A percentile compares a stretch with the other conserved stretches of the same genome.
Evolutionary conservation across 148 eudicot genomes (phyloP).

Genomic region (Spergularia marina): DNA sequence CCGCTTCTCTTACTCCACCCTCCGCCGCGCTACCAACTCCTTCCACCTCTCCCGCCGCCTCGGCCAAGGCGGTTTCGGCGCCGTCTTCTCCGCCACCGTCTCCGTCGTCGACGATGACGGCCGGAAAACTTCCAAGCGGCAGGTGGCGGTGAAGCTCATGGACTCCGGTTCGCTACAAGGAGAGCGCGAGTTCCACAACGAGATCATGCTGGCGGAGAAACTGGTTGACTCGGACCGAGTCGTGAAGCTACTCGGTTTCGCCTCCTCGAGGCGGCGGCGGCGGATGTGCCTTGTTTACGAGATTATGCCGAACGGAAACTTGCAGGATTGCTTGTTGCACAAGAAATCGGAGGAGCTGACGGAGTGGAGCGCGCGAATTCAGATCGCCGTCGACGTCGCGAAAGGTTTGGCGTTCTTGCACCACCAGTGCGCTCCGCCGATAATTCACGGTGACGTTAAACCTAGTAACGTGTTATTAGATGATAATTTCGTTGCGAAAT

Average conservation of each 20-base stretch:
- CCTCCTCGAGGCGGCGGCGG: conserved; percentile 54
- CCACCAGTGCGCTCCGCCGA: conserved; percentile 64
- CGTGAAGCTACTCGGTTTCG: conserved; percentile 62
- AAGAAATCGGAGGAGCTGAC: conserved; percentile 47
- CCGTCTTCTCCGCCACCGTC: conserved; percentile 59
- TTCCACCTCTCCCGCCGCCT: conserved; percentile 60
- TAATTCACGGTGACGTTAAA: conserved; percentile 91
- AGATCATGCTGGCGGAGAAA: conserved; percentile 55
- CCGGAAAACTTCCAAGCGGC: neutral
- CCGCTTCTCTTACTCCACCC: conserved; percentile 56
- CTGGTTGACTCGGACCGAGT: conserved; percentile 45
- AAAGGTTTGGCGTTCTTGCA: conserved; percentile 69
- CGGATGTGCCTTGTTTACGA: conserved; percentile 81
- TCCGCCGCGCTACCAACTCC: conserved; percentile 57
- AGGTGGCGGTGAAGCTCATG: conserved; percentile 74
- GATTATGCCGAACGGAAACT: conserved; percentile 76
- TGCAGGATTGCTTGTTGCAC: conserved; percentile 78
- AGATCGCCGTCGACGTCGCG: conserved; percentile 62
- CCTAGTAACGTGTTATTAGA: conserved; percentile 87
- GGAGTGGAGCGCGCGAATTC: conserved; percentile 53
- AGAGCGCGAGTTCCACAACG: conserved; percentile 95
- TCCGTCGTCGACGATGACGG: neutral
- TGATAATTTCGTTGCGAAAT: conserved; percentile 52
- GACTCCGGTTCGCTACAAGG: conserved; percentile 81
- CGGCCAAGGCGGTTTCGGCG: conserved; percentile 87